phyloP scores from a whole-genome alignment of 2,329 filamentous ascomycete species.

The Diplodia intermedia region DNA sequence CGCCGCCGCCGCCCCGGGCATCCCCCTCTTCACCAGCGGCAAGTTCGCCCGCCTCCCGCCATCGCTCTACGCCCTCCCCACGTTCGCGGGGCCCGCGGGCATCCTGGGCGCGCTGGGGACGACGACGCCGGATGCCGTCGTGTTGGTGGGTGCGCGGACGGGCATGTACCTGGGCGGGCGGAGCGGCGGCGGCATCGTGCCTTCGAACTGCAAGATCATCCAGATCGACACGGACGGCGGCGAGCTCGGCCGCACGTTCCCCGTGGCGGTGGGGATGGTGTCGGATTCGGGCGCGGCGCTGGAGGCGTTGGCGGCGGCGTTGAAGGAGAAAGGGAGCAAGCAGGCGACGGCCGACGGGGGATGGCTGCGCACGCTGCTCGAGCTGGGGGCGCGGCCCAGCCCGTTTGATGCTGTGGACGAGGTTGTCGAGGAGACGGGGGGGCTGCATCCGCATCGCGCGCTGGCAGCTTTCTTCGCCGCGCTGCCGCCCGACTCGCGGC shows the following conservation, averaged over 20 bases:
- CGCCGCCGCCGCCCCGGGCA: slow-evolving; percentile 42
- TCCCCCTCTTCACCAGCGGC: slow-evolving; percentile 53
- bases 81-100: slow-evolving; percentile 47
- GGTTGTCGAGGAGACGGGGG: background rate
- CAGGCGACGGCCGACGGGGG: slow-evolving; percentile 25
- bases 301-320: slow-evolving; percentile 38
- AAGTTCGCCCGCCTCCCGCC: slow-evolving; percentile 44
- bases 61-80: slow-evolving; percentile 40
- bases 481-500: slow-evolving; percentile 40
- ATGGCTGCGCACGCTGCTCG: slow-evolving; percentile 36
- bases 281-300: slow-evolving; percentile 49
- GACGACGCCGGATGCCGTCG: slow-evolving; percentile 50
- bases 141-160: slow-evolving; percentile 53
- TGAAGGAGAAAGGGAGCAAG: slow-evolving; percentile 33
- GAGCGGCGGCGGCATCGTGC: slow-evolving; percentile 49
- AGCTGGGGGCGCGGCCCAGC: background rate
- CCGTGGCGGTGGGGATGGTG: slow-evolving; percentile 52
- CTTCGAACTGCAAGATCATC: slow-evolving; percentile 48
- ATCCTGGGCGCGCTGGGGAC: slow-evolving; percentile 44
- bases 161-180: slow-evolving; percentile 52
- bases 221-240: slow-evolving; percentile 54
- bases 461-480: slow-evolving; percentile 48
- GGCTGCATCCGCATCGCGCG: slow-evolving; percentile 54
- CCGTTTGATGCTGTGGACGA: background rate
- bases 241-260: slow-evolving; percentile 53